Conservation (phyloP, 805 yeast species). For the Lachancea meyersii region DNA sequence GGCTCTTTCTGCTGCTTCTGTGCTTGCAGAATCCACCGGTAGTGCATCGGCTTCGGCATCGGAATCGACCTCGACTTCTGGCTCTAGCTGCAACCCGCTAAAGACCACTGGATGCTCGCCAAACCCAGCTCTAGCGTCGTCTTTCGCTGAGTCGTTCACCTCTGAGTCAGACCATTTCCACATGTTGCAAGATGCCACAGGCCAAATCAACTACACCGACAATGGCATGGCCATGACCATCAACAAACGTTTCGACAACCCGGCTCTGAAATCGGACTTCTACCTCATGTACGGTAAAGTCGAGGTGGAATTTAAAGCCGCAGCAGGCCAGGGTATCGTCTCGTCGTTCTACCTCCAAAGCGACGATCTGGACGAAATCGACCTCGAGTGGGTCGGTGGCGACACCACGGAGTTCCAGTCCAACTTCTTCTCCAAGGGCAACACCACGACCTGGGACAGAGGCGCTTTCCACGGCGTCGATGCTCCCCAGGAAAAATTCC, state of each 20-base stretch:
- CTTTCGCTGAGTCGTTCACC: conserved; percentile 48
- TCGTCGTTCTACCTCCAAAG: conserved; percentile 75
- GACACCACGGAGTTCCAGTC: conserved; percentile 70
- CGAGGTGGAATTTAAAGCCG: conserved; percentile 65
- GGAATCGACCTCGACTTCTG: too few species aligned
- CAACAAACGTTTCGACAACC: conserved; percentile 63
- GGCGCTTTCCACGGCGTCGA: conserved; percentile 62
- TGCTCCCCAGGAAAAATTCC: conserved; percentile 50
- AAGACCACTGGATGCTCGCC: conserved; percentile 35
- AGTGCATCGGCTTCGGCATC: conserved; percentile 9
- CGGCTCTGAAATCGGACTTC: conserved; percentile 68
- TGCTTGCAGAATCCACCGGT: conserved; percentile 1
- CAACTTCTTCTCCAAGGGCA: conserved; percentile 76
- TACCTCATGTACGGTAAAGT: conserved; percentile 87
- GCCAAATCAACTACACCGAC: conserved; percentile 40
- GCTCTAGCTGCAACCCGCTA: conserved; percentile 42
- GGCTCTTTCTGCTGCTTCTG: conserved; percentile 1
- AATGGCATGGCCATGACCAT: conserved; percentile 61
- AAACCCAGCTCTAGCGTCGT: conserved; percentile 57
- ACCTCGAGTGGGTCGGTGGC: conserved; percentile 81
- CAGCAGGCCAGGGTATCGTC: conserved; percentile 71
- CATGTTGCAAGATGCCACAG: conserved; percentile 38
- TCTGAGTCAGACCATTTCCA: conserved; percentile 38
- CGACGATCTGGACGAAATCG: conserved; percentile 87
- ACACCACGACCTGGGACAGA: conserved; percentile 69